Percentiles rank a stretch among this genome's conserved stretches.
Evolutionary conservation across 1,284 basidiomycete species (phyloP).

Genomic region (Fomitopsis betulina): DNA sequence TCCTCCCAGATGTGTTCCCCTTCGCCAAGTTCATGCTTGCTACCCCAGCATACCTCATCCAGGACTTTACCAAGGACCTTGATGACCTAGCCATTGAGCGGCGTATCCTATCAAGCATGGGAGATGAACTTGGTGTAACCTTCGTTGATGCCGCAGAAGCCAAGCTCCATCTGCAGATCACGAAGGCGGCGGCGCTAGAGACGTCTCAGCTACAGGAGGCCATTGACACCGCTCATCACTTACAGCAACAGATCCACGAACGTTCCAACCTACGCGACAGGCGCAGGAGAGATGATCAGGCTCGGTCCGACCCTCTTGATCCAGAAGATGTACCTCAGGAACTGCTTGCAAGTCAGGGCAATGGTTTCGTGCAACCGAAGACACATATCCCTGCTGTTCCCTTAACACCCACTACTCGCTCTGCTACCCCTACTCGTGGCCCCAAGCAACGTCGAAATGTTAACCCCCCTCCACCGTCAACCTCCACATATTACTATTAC

Average conservation of each 20-base stretch:
- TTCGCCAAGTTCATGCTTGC: slow-evolving; percentile 97
- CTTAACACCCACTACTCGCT: slow-evolving; percentile 13
- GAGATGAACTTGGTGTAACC: slow-evolving; percentile 72
- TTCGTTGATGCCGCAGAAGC: slow-evolving; percentile 81
- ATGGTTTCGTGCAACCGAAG: slow-evolving; percentile 25
- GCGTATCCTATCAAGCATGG: slow-evolving; percentile 53
- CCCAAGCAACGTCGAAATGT: slow-evolving; percentile 66
- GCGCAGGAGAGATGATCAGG: slow-evolving; percentile 34
- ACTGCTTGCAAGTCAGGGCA: slow-evolving; percentile 40
- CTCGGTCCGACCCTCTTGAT: not conserved
- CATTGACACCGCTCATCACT: slow-evolving; percentile 57
- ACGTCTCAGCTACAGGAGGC: slow-evolving; percentile 51
- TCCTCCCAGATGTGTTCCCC: slow-evolving; percentile 86
- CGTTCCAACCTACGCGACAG: slow-evolving; percentile 31
- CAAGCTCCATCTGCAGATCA: slow-evolving; percentile 75
- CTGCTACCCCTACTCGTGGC: slow-evolving; percentile 31
- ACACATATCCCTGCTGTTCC: slow-evolving; percentile 20
- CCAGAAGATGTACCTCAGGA: slow-evolving; percentile 43
- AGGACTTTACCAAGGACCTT: slow-evolving; percentile 73
- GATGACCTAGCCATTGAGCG: slow-evolving; percentile 71
- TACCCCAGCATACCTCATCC: slow-evolving; percentile 78
- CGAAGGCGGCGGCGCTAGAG: slow-evolving; percentile 71
- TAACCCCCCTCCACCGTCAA: slow-evolving; percentile 77
- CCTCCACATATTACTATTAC: slow-evolving; percentile 91
- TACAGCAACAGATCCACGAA: slow-evolving; percentile 51